Evolutionary conservation across 1,284 basidiomycete species (phyloP).

Genomic region (Sanghuangporus baumii): DNA sequence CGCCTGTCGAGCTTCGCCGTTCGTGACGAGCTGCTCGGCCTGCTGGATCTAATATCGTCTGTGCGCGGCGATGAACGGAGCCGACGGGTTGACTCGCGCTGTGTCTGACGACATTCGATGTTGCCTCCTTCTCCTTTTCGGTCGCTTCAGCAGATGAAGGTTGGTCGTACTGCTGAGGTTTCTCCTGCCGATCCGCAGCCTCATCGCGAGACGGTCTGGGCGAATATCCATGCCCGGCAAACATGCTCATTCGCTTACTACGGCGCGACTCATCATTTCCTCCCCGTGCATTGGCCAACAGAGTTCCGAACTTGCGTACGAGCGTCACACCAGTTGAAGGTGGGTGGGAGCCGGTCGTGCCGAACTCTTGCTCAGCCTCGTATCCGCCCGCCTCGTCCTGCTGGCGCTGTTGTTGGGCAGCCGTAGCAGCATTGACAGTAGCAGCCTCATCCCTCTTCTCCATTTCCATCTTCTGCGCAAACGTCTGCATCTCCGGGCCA

Average conservation of each 20-base stretch:
- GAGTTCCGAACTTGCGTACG: slow-evolving; percentile 66
- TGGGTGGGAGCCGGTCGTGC: slow-evolving; percentile 3
- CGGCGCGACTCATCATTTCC: slow-evolving; percentile 35
- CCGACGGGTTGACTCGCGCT: slow-evolving; percentile 56
- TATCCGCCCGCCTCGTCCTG: slow-evolving; percentile 21
- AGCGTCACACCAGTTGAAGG: slow-evolving; percentile 48
- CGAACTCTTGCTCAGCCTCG: slow-evolving; percentile 13
- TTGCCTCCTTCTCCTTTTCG: slow-evolving; percentile 21
- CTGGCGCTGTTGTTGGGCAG: slow-evolving; percentile 26
- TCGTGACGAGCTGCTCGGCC: slow-evolving; percentile 59
- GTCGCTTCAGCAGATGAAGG: slow-evolving; percentile 20
- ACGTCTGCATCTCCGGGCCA: slow-evolving; percentile 50
- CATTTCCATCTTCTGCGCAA: slow-evolving; percentile 33
- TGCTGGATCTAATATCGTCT: slow-evolving; percentile 67
- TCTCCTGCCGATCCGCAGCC: slow-evolving; percentile 24
- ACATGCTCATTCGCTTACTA: slow-evolving; percentile 45
- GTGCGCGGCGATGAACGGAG: slow-evolving; percentile 56
- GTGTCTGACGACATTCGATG: slow-evolving; percentile 28
- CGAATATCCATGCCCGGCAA: slow-evolving; percentile 37
- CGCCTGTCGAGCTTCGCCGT: slow-evolving; percentile 70
- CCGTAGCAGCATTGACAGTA: slow-evolving; percentile 19
- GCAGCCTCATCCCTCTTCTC: slow-evolving; percentile 26
- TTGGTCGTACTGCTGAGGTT: slow-evolving; percentile 21
- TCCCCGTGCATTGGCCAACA: slow-evolving; percentile 44
- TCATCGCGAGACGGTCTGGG: slow-evolving; percentile 42